Percentiles rank a stretch among this genome's conserved stretches.
Evolutionary conservation across 75 land plant genomes (phyloP).

Genomic region (Picea sitchensis): DNA sequence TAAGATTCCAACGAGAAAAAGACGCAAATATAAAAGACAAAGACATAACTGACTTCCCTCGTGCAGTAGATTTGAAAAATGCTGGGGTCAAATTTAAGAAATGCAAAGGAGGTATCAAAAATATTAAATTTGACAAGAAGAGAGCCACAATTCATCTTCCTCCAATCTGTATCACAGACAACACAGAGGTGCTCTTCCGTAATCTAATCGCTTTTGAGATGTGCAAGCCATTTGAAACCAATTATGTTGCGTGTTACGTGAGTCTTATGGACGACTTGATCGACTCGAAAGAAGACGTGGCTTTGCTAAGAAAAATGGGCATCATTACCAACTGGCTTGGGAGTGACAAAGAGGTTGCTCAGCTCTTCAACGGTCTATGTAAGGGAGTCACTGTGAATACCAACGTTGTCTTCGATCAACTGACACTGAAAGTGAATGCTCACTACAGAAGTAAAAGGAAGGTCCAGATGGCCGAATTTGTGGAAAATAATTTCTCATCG

Average conservation of each 20-base stretch:
- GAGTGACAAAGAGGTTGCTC: constrained; percentile 49
- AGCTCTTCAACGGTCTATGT: constrained; percentile 47
- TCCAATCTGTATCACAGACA: constrained; percentile 26
- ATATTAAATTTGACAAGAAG: constrained; percentile 39
- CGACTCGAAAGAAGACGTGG: constrained; percentile 41
- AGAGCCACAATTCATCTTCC: constrained; percentile 29
- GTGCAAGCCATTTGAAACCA: constrained; percentile 35
- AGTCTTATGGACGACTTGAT: constrained; percentile 62
- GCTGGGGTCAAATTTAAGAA: constrained; percentile 41
- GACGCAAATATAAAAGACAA: constrained; percentile 32
- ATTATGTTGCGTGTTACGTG: constrained; percentile 41
- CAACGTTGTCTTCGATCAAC: too few species aligned
- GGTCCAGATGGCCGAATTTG: too few species aligned
- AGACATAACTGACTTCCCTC: constrained; percentile 33
- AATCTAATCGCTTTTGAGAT: constrained; percentile 67
- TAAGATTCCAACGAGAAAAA: constrained; percentile 20
- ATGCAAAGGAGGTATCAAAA: constrained; percentile 43
- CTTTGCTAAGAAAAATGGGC: constrained; percentile 39
- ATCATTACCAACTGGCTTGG: constrained; percentile 57
- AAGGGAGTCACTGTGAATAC: neutral
- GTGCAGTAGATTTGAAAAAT: constrained; percentile 41
- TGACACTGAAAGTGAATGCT: too few species aligned
- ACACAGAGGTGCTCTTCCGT: constrained; percentile 48
- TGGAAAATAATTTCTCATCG: too few species aligned
- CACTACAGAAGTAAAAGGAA: too few species aligned